These are phyloP conservation scores for Scopulariopsis brevicaulis DNA, from an alignment of 2,329 filamentous ascomycete species.

Conservation along the genomic window DNA sequence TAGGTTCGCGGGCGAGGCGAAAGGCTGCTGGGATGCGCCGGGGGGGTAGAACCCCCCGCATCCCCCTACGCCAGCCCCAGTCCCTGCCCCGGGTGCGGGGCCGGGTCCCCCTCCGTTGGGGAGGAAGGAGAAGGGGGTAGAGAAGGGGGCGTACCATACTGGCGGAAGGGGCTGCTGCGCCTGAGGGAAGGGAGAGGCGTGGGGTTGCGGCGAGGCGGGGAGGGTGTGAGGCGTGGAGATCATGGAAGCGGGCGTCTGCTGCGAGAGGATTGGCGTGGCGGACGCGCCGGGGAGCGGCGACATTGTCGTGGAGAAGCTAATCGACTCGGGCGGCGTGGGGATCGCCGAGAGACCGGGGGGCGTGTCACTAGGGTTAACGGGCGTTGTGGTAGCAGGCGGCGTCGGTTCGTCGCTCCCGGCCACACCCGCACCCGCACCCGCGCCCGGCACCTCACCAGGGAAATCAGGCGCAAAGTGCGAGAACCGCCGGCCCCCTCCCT, in stretches of 20 bases:
- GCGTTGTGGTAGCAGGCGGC: not conserved
- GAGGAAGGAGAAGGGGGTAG: not conserved
- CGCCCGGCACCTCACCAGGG: not conserved
- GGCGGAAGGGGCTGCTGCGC: conserved; percentile 10
- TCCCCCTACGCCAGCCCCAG: no score
- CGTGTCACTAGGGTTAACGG: conserved; percentile 1
- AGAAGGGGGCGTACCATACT: not conserved
- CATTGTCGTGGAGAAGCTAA: conserved; percentile 19
- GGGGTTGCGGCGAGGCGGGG: conserved; percentile 17
- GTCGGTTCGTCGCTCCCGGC: not conserved
- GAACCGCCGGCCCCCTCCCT: conserved; percentile 43
- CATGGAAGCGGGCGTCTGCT: conserved; percentile 11
- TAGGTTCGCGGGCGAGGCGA: conserved; percentile 5
- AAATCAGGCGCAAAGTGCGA: conserved; percentile 54
- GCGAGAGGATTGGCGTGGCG: conserved; percentile 19
- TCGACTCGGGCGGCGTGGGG: conserved; percentile 32
- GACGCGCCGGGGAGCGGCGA: conserved; percentile 24
- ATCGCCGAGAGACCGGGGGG: conserved; percentile 13
- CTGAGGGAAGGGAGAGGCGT: conserved; percentile 22
- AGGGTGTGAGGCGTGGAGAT: conserved; percentile 9
- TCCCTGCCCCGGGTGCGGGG: no score
- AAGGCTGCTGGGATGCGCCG: conserved; percentile 13
- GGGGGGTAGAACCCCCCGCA: not conserved
- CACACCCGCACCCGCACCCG: not conserved
- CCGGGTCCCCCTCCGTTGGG: conserved; percentile 9